Evolutionary conservation across 176 grass and related monocot species (phyloP).

Genomic region (Secale cereale): DNA sequence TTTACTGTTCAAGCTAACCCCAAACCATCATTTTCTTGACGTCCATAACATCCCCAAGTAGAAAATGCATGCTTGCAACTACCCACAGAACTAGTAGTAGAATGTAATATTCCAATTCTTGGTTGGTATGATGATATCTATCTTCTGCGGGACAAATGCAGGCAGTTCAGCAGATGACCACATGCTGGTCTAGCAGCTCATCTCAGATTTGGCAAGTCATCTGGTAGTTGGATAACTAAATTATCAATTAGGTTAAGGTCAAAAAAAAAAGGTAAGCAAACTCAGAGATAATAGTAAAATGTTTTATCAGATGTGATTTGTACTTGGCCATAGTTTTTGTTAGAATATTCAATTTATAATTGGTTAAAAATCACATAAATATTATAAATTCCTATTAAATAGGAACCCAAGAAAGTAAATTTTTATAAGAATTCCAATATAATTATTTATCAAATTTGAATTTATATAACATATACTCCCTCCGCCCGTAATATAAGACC

Average conservation of each 20-base stretch:
- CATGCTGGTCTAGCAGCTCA: neutral
- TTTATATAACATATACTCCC: no score
- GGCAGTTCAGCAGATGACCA: neutral
- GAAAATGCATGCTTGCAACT: slow-evolving; percentile 11
- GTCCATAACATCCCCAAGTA: neutral
- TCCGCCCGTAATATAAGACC: no score
- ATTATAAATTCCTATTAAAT: neutral
- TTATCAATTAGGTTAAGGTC: neutral
- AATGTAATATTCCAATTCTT: slow-evolving; percentile 12
- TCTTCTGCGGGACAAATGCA: neutral
- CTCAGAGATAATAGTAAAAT: neutral
- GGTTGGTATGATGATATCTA: neutral
- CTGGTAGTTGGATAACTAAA: neutral
- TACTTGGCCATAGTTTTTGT: neutral
- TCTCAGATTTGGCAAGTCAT: slow-evolving; percentile 14
- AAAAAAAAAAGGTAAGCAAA: neutral
- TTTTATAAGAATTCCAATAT: neutral
- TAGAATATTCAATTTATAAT: neutral
- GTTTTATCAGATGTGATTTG: neutral
- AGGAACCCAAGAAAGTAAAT: neutral
- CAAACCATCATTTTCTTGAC: neutral
- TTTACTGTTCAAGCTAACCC: slow-evolving; percentile 23
- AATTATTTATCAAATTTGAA: neutral
- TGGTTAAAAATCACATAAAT: neutral
- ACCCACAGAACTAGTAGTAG: neutral